Conservation (phyloP, 2,329 filamentous ascomycete species). For the Diplodia mutila region DNA sequence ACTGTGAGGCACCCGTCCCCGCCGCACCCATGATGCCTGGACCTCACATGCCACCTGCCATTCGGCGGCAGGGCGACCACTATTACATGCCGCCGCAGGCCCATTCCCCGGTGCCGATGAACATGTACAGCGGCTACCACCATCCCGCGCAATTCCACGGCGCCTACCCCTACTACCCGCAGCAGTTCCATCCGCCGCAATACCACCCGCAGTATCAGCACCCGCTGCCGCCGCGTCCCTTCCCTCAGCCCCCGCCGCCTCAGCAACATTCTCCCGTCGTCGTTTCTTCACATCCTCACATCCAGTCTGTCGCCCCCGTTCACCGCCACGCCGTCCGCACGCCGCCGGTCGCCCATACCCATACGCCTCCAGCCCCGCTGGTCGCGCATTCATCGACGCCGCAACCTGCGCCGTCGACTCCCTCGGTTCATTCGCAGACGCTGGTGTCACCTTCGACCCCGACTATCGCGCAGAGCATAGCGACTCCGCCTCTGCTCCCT, state of each 20-base stretch:
- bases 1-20: slow-evolving; percentile 49
- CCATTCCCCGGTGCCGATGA: slow-evolving; percentile 44
- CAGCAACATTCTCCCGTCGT: slow-evolving; percentile 48
- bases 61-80: slow-evolving; percentile 47
- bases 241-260: slow-evolving; percentile 32
- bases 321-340: slow-evolving; percentile 44
- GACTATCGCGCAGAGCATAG: slow-evolving; percentile 36
- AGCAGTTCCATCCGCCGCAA: slow-evolving; percentile 34
- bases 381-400: slow-evolving; percentile 26
- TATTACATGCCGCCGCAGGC: slow-evolving; percentile 41
- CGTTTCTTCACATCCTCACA: slow-evolving; percentile 51
- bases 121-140: slow-evolving; percentile 42
- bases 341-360: slow-evolving; percentile 38
- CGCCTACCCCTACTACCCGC: slow-evolving; percentile 46
- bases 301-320: slow-evolving; percentile 53
- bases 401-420: slow-evolving; percentile 36
- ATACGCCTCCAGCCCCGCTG: slow-evolving; percentile 34
- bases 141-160: slow-evolving; percentile 33
- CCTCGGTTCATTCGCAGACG: slow-evolving; percentile 42
- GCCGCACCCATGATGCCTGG: slow-evolving; percentile 74
- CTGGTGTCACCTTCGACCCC: slow-evolving; percentile 40
- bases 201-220: slow-evolving; percentile 48
- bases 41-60: slow-evolving; percentile 53
- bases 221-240: slow-evolving; percentile 44
- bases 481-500: slow-evolving; percentile 36